Evolutionary conservation across 257 asterid genomes (phyloP), one percentile per base, ranked within the genome.

Genomic region (Solanum microdontum): DNA sequence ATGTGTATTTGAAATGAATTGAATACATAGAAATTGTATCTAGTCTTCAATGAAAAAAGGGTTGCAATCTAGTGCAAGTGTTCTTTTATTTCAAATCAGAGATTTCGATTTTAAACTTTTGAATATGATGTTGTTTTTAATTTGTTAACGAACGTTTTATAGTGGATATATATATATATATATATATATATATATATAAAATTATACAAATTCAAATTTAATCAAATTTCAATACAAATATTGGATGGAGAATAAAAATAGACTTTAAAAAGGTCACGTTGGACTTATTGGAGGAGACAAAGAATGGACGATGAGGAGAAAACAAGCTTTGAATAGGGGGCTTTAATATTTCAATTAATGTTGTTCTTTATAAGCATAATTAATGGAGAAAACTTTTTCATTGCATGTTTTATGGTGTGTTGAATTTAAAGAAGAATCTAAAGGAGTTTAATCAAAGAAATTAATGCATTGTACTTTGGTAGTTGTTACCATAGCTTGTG

Each of bases 251-350:
- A 15, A 10, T 4, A 9, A 11, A 73, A 75, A 10, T 10, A 34
- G 2, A 75, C 33, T 75, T 37, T 23, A 11, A 10, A 37, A 74
- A 75, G 58, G 58, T 75, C 58, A 11, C 83, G 83, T 75, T 75
- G 58, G 33, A 37, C 58, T 76, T n/a, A 12, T 36, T 21, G 40
- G 66, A 30, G 34, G 26, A 70, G 82, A 86, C 36, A 7, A 23
- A 45, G 48, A 10, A 8, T 11, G 69, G 26, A 28, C 9, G 9
- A 14, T 15, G 12, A 26, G 2, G n/a, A 28, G 11, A 58, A 73
- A 86, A 10, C 45, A 37, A 82, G 89, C 82, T 83, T 86, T 83
- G 87, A 86, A 76, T 64, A 6, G 23, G 39, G 68, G 84, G 48
- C 45, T 34, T 45, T 39, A 23, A 21, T 45, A 70, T 70, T 70